phyloP scores from a whole-genome alignment of 2,329 filamentous ascomycete species.

The Colletotrichum paranaense region DNA sequence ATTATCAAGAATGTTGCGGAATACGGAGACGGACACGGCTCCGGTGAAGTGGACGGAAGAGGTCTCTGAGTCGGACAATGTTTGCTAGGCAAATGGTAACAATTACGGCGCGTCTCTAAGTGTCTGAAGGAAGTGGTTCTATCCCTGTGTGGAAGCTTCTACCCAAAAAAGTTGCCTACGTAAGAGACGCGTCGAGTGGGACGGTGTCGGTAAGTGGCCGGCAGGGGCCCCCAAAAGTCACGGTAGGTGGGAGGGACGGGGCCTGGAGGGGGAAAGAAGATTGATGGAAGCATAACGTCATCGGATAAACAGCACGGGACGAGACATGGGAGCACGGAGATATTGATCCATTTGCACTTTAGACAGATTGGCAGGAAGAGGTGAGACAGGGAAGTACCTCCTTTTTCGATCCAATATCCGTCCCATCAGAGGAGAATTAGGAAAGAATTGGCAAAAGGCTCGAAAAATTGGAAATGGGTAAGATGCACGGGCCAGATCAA shows the following conservation, averaged over 20 bases:
- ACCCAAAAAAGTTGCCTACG: not conserved
- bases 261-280: not conserved
- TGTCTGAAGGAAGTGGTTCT: not conserved
- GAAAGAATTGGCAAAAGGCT: not conserved
- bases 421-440: not conserved
- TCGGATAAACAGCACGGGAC: not conserved
- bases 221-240: not conserved
- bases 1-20: not conserved
- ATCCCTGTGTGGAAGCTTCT: not conserved
- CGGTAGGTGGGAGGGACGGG: not conserved
- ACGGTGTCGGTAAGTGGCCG: slow-evolving; percentile 12
- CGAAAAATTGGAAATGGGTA: not conserved
- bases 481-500: not conserved
- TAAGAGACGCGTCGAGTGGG: not conserved
- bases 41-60: not conserved
- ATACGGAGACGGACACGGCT: not conserved
- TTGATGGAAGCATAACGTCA: not conserved
- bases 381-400: not conserved
- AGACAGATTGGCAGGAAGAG: not conserved
- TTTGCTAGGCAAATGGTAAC: not conserved
- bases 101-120: not conserved
- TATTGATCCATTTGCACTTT: not conserved
- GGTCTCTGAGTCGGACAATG: not conserved
- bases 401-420: not conserved
- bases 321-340: not conserved